phyloP scores from a whole-genome alignment of 208 protist species.

The Phytomonas francai region DNA sequence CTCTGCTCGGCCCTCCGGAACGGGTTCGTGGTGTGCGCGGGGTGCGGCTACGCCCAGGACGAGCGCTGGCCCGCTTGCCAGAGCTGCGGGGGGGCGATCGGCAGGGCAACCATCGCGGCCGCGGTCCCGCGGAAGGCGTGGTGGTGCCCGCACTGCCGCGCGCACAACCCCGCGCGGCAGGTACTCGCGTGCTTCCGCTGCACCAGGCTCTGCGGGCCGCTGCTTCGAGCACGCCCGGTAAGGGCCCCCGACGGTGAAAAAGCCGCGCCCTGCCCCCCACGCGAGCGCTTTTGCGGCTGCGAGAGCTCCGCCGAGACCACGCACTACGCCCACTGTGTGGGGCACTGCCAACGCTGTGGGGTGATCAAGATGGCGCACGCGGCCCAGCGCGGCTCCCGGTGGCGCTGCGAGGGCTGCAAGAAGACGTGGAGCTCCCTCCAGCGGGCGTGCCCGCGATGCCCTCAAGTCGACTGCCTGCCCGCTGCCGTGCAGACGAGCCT shows the following conservation, averaged over 20 bases:
- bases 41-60: conserved; percentile 70
- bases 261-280: not conserved
- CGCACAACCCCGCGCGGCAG: conserved; percentile 66
- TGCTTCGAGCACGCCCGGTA: conserved; percentile 6
- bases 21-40: conserved; percentile 51
- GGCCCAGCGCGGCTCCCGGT: conserved; percentile 28
- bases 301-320: not conserved
- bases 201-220: conserved; percentile 32
- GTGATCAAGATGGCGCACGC: conserved; percentile 41
- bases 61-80: conserved; percentile 57
- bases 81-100: conserved; percentile 32
- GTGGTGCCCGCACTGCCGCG: conserved; percentile 44
- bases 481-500: conserved; percentile 21
- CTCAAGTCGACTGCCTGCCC: conserved; percentile 75
- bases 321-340: conserved; percentile 19
- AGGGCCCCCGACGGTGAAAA: not conserved
- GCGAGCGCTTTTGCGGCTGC: not conserved
- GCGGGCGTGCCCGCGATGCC: conserved; percentile 61
- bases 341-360: conserved; percentile 48
- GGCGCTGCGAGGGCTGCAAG: conserved; percentile 63
- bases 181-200: conserved; percentile 62
- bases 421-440: conserved; percentile 67
- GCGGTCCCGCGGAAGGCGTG: conserved; percentile 58
- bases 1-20: conserved; percentile 76
- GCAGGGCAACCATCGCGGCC: conserved; percentile 8